Base-by-base conservation (phyloP, 495 filamentous ascomycete species). In the Xylaria sp. region DNA sequence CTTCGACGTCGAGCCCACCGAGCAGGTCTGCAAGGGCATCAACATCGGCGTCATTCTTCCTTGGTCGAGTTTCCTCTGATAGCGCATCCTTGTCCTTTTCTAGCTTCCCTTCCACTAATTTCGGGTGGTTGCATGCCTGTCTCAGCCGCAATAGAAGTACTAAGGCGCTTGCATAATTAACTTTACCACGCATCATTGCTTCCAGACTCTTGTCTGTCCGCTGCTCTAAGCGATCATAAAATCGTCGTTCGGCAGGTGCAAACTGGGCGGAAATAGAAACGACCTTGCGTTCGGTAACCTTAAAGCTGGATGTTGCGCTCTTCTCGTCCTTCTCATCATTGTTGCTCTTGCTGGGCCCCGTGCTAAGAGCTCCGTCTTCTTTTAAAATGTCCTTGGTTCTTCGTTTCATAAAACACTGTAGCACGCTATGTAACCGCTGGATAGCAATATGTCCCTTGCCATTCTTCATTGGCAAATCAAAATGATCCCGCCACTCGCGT, bases 401-500 rank as follows among this genome's bases (percentile, higher is more conserved):
- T 14, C 96, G 90, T 81, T 98, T 95, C 97, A 98, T 98, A 80
- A 97, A 95, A 52, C 92, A 93, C 52, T 91, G 92, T n/a, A 99
- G 81, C 57, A 93, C 88, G 65, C 89, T 84, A 70, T 97, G 93
- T 44, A 99, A 83, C 11, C 96, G 90, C 71, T 90, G 87, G 75
- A 99, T 95, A n/a, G 95, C 95, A 62, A 97, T 86, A 50, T 91
- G 91, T 19, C 95, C 97, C 52, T 91, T 89, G 3, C 93, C 93
- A 64, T 92, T 91, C 78, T 92, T 93, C 86, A 99, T 88, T 12
- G 95, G 96, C 21, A 83, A 80, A 40, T 91, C 93, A 69, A 99
- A 98, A 66, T 96, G 90, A 17, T 93, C 91, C 74, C 93, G 93
- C 94, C 95, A 99, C 58, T 90, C 85, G 9, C 86, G 83, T 15